These are phyloP conservation scores for Globisporangium yorkense DNA, from an alignment of 352 stramenopile species.

Conservation along the genomic window DNA sequence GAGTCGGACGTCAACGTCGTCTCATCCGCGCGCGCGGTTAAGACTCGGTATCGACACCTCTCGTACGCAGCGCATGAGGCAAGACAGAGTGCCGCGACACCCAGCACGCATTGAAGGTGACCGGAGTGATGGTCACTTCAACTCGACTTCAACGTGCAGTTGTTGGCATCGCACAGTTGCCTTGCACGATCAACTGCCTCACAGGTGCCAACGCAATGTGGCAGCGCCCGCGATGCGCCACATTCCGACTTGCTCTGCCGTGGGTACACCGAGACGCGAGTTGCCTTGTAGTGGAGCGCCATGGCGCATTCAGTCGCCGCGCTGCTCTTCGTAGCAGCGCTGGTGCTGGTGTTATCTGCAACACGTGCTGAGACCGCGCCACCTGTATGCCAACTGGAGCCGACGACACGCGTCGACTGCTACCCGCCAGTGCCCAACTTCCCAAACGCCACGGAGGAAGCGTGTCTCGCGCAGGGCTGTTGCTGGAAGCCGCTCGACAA, in stretches of 20 bases:
- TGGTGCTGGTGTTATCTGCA: background rate
- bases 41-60: no score
- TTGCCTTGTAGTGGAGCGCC: background rate
- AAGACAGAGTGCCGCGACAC: no score
- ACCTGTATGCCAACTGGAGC: background rate
- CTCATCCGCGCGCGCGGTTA: no score
- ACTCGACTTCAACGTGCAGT: no score
- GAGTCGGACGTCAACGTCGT: no score
- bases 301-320: background rate
- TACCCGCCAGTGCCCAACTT: slow-evolving; percentile 60
- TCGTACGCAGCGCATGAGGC: no score
- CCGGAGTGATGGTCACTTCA: no score
- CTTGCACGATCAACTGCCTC: no score
- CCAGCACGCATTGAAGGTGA: no score
- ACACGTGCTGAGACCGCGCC: background rate
- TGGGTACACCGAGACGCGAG: no score
- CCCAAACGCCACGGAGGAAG: slow-evolving; percentile 64
- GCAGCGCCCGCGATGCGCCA: background rate
- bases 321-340: background rate
- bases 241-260: background rate
- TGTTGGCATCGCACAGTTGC: no score
- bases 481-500: slow-evolving; percentile 73
- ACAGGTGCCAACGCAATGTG: background rate
- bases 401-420: slow-evolving; percentile 49
- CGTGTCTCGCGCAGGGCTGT: slow-evolving; percentile 78